Percentiles rank a stretch among this genome's conserved stretches.
These are phyloP conservation scores for Aspergillus niger DNA, from an alignment of 2,329 filamentous ascomycete species.

Conservation along the genomic window DNA sequence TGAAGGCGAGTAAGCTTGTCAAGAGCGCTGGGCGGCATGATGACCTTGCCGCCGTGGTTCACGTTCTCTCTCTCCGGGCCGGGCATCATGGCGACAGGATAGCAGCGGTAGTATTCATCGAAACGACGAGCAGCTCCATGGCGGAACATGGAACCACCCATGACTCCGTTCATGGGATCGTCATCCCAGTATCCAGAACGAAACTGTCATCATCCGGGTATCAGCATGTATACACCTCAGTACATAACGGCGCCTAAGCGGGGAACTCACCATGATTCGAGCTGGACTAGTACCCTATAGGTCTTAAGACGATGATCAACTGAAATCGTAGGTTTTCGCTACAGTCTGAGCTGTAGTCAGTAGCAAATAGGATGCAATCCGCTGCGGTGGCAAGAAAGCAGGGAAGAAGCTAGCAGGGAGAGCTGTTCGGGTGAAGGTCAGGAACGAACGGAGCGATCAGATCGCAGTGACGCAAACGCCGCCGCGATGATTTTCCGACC, in stretches of 20 bases:
- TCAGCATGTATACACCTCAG: neutral
- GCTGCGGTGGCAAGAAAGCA: neutral
- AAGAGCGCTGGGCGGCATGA: conserved; percentile 91
- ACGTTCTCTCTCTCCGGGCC: conserved; percentile 84
- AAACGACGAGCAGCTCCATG: conserved; percentile 70
- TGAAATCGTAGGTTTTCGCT: neutral
- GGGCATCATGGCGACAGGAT: conserved; percentile 91
- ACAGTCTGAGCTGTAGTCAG: neutral
- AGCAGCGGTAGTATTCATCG: conserved; percentile 98
- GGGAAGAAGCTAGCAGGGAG: neutral
- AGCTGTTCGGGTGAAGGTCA: conserved; percentile 8
- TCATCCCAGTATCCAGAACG: conserved; percentile 55
- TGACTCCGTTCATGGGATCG: conserved; percentile 55
- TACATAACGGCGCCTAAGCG: neutral
- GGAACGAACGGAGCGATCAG: conserved; percentile 16
- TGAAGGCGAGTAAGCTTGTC: conserved; percentile 96
- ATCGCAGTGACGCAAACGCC: conserved; percentile 42
- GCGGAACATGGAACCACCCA: conserved; percentile 56
- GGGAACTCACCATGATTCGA: conserved; percentile 29
- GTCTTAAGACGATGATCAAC: neutral
- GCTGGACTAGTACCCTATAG: neutral
- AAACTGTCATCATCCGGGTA: conserved; percentile 38
- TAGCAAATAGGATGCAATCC: neutral
- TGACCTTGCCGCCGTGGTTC: conserved; percentile 96
- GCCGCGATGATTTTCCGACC: conserved; percentile 44